These are phyloP conservation scores for Dendrobium nobile DNA, from an alignment of 106 monocot species.

Conservation along the genomic window DNA sequence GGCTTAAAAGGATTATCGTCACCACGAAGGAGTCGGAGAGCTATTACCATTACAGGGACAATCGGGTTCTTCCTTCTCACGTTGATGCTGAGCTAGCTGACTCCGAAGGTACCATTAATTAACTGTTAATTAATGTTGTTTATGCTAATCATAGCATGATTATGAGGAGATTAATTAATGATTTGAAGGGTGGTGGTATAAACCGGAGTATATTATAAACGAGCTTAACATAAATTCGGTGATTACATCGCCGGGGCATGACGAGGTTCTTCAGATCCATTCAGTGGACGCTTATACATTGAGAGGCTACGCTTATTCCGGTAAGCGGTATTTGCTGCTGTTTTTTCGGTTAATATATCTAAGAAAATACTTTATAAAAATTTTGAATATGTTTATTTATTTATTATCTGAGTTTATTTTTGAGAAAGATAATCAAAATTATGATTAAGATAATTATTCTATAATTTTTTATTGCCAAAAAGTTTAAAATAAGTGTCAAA, in stretches of 20 bases:
- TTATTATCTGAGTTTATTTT: too few relatives aligned
- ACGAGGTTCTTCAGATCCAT: conserved; percentile 73
- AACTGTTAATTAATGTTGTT: not conserved
- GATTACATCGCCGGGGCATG: conserved; percentile 82
- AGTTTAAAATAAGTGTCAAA: too few relatives aligned
- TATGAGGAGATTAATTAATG: not conserved
- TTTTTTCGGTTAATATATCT: too few relatives aligned
- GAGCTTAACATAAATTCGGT: conserved; percentile 96
- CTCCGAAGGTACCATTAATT: conserved; percentile 1
- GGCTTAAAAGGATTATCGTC: conserved; percentile 72
- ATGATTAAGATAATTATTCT: too few relatives aligned
- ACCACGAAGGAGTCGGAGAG: conserved; percentile 49
- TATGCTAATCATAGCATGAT: not conserved
- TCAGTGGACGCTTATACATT: conserved; percentile 41
- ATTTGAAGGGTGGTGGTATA: conserved; percentile 90
- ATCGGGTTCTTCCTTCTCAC: conserved; percentile 71
- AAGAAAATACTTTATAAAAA: too few relatives aligned
- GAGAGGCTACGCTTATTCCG: conserved; percentile 87
- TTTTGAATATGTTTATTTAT: too few relatives aligned
- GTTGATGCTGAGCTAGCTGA: conserved; percentile 83
- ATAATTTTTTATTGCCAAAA: too few relatives aligned
- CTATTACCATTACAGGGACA: conserved; percentile 82
- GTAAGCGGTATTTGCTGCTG: conserved; percentile 16
- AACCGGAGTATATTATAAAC: conserved; percentile 94
- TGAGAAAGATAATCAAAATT: too few relatives aligned